A percentile compares a stretch with the other conserved stretches of the same genome.
phyloP scores from a whole-genome alignment of 345 rosid genomes.

The Euphorbia pulcherrima region DNA sequence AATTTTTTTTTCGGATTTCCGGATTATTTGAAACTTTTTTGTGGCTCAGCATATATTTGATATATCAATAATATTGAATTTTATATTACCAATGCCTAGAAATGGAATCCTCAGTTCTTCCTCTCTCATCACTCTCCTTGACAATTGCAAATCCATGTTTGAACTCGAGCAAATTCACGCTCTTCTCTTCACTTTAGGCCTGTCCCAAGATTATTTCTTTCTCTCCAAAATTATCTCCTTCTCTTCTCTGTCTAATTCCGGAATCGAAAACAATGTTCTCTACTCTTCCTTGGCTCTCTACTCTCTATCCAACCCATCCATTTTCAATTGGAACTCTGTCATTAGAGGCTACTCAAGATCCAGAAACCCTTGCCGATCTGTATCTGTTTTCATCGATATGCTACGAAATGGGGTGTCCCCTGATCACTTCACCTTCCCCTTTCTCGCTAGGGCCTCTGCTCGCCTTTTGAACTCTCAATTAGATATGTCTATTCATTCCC shows the following conservation, averaged over 20 bases:
- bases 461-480: slow-evolving; percentile 42
- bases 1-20: too few species aligned
- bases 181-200: slow-evolving; percentile 42
- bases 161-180: slow-evolving; percentile 59
- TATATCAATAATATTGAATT: too few species aligned
- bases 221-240: too few species aligned
- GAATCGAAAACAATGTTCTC: slow-evolving; percentile 34
- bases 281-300: slow-evolving; percentile 47
- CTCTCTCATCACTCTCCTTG: slow-evolving; percentile 29
- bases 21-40: too few species aligned
- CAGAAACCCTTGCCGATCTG: slow-evolving; percentile 48
- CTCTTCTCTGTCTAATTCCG: slow-evolving; percentile 44
- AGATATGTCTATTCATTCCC: slow-evolving; percentile 46
- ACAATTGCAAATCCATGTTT: slow-evolving; percentile 49
- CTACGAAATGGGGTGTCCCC: slow-evolving; percentile 46
- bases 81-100: slow-evolving; percentile 20
- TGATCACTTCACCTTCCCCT: slow-evolving; percentile 70
- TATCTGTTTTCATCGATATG: slow-evolving; percentile 50
- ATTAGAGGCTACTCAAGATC: slow-evolving; percentile 57
- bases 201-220: slow-evolving; percentile 50
- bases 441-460: slow-evolving; percentile 56
- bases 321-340: slow-evolving; percentile 54
- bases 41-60: too few species aligned
- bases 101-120: slow-evolving; percentile 16
- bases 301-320: slow-evolving; percentile 36